Base-by-base conservation (phyloP, 768 basidiomycete genomes). In the Leucogyrophana mollusca region DNA sequence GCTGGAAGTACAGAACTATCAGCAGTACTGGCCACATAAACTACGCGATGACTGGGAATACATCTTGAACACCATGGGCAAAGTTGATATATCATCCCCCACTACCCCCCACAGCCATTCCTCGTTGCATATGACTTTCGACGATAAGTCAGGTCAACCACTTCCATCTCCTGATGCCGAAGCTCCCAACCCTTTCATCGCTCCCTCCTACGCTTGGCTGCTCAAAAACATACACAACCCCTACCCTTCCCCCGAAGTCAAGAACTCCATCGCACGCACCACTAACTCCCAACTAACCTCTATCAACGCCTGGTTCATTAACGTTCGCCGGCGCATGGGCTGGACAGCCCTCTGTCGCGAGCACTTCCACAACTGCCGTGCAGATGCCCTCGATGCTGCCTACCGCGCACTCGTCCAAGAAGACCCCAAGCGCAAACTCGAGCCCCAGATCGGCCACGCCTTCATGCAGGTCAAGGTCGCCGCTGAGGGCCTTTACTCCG, bases 181-280 rank as follows among this genome's bases (percentile, higher is more conserved):
- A 17, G 21, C 7, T 41, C n/a, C 22, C 0, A 9, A 50, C 1
- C 23, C 42, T 0, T 54, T 54, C 6, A 34, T 58, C 1, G 6
- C n/a, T 4, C 0, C 62, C 1, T 61, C 69, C 0, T 66, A 72
- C 45, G 46, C 40, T 3, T 82, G 79, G 78, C 52, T 81, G 1
- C 17, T 76, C 1, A 35, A 56, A 0, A 73, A 82, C 36, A 41
- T 82, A 0, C 72, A 77, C 36, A 70, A 79, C 48, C 81, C 81
- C 0, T 82, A 82, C 45, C 81, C 81, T 0, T 52, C 68, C 0
- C 48, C 4, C 14, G 56, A 60, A 11, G 44, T 60, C 16, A 70
- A 71, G 18, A 34, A 41, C 1, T 17, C 39, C 0, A 57, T 80
- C 34, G 51, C 70, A 2, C 45, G 10, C 0, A 40, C 56, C 4